A percentile compares a stretch with the other conserved stretches of the same genome.
phyloP scores from a whole-genome alignment of 805 yeast genomes.

The Wilhelminamyces savonicus region DNA sequence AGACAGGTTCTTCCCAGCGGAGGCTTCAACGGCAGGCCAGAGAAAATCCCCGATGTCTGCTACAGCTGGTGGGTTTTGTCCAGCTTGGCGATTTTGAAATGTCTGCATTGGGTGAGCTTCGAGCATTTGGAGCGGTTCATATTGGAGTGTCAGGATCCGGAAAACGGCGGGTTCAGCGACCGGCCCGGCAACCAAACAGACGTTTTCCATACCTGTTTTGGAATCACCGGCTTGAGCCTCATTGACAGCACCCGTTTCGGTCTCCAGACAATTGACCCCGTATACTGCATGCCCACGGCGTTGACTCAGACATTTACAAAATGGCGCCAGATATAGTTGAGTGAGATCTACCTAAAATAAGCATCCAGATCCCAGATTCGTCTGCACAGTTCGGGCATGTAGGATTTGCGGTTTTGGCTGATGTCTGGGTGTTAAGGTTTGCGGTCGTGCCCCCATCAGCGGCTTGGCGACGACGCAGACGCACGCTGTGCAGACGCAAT shows the following conservation, averaged over 20 bases:
- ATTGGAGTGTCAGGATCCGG: conserved; percentile 67
- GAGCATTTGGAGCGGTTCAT: conserved; percentile 61
- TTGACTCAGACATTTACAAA: conserved; percentile 28
- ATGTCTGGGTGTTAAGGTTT: too few relatives aligned
- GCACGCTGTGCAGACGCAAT: too few relatives aligned
- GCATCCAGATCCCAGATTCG: too few relatives aligned
- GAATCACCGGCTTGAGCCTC: conserved; percentile 80
- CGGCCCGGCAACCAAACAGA: conserved; percentile 88
- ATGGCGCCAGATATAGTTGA: conserved; percentile 10
- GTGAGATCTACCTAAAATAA: too few relatives aligned
- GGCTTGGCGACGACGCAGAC: too few relatives aligned
- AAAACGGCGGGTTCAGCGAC: conserved; percentile 87
- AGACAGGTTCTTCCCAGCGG: conserved; percentile 75
- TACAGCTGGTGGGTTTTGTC: conserved; percentile 97
- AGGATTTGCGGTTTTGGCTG: too few relatives aligned
- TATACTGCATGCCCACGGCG: conserved; percentile 73
- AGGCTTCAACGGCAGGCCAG: conserved; percentile 95
- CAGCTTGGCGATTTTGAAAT: conserved; percentile 59
- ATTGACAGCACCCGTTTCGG: conserved; percentile 49
- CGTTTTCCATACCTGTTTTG: conserved; percentile 88
- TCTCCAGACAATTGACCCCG: conserved; percentile 69
- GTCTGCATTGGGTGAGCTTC: conserved; percentile 72
- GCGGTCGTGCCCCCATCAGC: too few relatives aligned
- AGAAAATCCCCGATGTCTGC: conserved; percentile 94
- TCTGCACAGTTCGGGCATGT: too few relatives aligned